Percentiles rank a stretch among this genome's conserved stretches.
phyloP scores from a whole-genome alignment of 2,329 filamentous ascomycete species.

The Alternaria longipes region DNA sequence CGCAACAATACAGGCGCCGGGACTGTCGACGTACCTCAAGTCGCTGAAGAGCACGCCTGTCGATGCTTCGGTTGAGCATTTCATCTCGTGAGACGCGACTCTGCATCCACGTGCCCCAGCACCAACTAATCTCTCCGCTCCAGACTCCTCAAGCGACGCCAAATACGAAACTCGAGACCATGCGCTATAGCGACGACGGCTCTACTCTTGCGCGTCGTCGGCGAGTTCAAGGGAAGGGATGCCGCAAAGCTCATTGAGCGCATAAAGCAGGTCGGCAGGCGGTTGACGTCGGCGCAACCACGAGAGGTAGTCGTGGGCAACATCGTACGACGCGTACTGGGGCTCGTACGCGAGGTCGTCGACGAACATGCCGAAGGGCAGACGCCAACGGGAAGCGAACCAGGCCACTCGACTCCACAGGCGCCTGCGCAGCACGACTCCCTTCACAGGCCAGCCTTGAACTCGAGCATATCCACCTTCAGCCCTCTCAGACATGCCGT shows the following conservation, averaged over 20 bases:
- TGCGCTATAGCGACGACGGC: conserved; percentile 93
- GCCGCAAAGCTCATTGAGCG: conserved; percentile 80
- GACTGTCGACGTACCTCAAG: conserved; percentile 79
- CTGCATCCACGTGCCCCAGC: background rate
- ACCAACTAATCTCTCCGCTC: conserved; percentile 6
- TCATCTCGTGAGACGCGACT: conserved; percentile 73
- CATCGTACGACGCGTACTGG: conserved; percentile 87
- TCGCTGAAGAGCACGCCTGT: conserved; percentile 74
- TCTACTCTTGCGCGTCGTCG: conserved; percentile 86
- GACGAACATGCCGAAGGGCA: conserved; percentile 78
- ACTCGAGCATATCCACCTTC: conserved; percentile 57
- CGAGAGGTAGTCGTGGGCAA: conserved; percentile 93
- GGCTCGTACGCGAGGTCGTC: conserved; percentile 89
- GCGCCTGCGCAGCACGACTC: conserved; percentile 49
- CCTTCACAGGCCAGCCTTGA: conserved; percentile 48
- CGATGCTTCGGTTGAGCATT: conserved; percentile 82
- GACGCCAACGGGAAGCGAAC: conserved; percentile 66
- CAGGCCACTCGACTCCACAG: conserved; percentile 58
- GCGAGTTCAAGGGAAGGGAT: conserved; percentile 79
- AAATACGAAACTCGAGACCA: conserved; percentile 86
- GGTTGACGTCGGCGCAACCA: conserved; percentile 83
- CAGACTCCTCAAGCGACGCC: conserved; percentile 87
- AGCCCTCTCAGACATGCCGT: conserved; percentile 58
- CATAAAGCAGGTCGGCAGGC: conserved; percentile 79
- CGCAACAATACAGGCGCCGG: conserved; percentile 66